A percentile compares a stretch with the other conserved stretches of the same genome.
Conservation (phyloP, 805 yeast genomes). For the Candida anglica region DNA sequence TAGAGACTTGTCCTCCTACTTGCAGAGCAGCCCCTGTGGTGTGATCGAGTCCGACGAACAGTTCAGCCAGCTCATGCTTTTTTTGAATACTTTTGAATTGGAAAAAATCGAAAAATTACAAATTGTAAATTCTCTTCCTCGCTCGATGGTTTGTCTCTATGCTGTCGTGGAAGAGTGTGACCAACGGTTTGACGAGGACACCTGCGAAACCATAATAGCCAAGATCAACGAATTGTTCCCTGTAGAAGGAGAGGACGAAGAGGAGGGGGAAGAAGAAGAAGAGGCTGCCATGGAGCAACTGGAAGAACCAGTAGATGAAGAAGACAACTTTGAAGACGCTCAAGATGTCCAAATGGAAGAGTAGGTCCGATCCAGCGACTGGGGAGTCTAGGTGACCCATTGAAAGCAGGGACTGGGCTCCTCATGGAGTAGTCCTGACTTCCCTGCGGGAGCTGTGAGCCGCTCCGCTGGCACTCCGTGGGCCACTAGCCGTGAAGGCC, state of each 20-base stretch:
- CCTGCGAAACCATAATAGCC: slow-evolving; percentile 55
- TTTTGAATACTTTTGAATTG: slow-evolving; percentile 48
- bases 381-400: too few species aligned
- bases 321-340: slow-evolving; percentile 1
- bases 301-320: slow-evolving; percentile 16
- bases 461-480: too few species aligned
- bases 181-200: slow-evolving; percentile 68
- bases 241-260: slow-evolving; percentile 25
- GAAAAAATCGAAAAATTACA: slow-evolving; percentile 84
- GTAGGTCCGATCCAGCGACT: background rate
- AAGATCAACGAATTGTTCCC: slow-evolving; percentile 56
- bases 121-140: slow-evolving; percentile 76
- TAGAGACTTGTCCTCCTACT: slow-evolving; percentile 42
- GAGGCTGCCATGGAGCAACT: slow-evolving; percentile 20
- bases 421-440: too few species aligned
- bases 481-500: too few species aligned
- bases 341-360: slow-evolving; percentile 1
- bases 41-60: slow-evolving; percentile 15
- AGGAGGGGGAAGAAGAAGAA: slow-evolving; percentile 19
- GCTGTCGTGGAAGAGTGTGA: slow-evolving; percentile 91
- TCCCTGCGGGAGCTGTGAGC: too few species aligned
- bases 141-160: slow-evolving; percentile 72
- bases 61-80: slow-evolving; percentile 38
- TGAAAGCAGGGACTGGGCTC: too few species aligned
- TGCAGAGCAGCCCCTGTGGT: slow-evolving; percentile 25